phyloP scores from a whole-genome alignment of 495 filamentous ascomycete genomes.

The Aspergillus sclerotioniger region DNA sequence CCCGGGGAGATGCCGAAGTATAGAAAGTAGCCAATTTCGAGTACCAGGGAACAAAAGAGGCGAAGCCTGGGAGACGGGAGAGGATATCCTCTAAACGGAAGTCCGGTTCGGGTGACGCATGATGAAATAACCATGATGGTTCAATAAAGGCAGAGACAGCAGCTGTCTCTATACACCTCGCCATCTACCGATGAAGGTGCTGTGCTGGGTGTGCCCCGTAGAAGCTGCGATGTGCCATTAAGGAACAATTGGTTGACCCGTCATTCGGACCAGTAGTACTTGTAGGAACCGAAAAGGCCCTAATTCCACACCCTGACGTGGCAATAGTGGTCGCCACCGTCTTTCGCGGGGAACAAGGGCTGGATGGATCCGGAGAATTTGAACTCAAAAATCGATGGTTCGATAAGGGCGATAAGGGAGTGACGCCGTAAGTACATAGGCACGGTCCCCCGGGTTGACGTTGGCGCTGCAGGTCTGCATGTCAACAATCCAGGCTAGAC shows the following conservation, averaged over 20 bases:
- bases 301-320: too few species aligned
- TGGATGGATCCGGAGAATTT: conserved; percentile 21
- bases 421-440: not conserved
- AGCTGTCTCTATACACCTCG: conserved; percentile 4
- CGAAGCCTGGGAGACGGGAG: too few species aligned
- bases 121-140: conserved; percentile 1
- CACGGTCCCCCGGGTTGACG: not conserved
- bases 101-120: not conserved
- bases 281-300: too few species aligned
- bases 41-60: too few species aligned
- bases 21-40: too few species aligned
- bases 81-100: too few species aligned
- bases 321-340: conserved; percentile 15
- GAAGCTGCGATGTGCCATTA: not conserved
- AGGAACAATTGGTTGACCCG: not conserved
- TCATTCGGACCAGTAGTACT: not conserved
- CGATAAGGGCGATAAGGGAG: conserved; percentile 24
- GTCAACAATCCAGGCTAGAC: not conserved
- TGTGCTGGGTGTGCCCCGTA: not conserved
- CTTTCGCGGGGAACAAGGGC: conserved; percentile 25
- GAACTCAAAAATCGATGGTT: conserved; percentile 18
- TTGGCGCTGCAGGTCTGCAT: not conserved
- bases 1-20: too few species aligned
- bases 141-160: not conserved
- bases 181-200: not conserved